Evolutionary conservation across 176 grass and related monocot genomes (phyloP), one percentile per base, ranked within the genome.

Genomic region (Tillandsia leiboldiana): DNA sequence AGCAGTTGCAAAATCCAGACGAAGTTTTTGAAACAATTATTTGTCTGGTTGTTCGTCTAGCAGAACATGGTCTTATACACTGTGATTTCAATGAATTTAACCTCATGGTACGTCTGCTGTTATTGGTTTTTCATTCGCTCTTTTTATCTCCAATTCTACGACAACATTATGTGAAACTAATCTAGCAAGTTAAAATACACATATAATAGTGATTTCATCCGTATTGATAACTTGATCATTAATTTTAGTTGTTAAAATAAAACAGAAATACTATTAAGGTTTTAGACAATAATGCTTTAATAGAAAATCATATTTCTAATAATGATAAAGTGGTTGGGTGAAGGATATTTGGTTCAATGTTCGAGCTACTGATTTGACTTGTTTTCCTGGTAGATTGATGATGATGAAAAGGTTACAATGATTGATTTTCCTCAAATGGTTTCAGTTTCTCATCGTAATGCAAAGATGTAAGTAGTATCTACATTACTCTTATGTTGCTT

Each of bases 21-120:
- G 86, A 90, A 68, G 82, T 97, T 68, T 90, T 97, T 67, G 82
- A 92, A 47, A 90, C 69, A 58, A 90, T 90, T 77, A 87, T 97
- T 74, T 79, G 82, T 66, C 84, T 92, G 53, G 77, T 90, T 24
- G 75, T 97, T 80, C 94, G 89, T 53, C 81, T 97, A 69, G 89
- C 84, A 23, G 94, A 97, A 79, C 94, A 97, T 86, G 94, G 94
- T 52, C 86, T 97, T 63, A 97, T 97, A 71, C 89, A 90, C 76
- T 97, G 94, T 80, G 94, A 97, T 76, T 97, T 97, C 69, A 97
- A 97, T 70, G 89, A 97, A 72, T 97, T 97, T 70, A 97, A 97
- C 75, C 87, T 97, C 77, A 97, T 92, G 94, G 89, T 92, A 90
- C 65, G 68, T 65, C 33, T 42, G 11, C 70, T 66, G 20, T 15